A percentile compares a stretch with the other conserved stretches of the same genome.
Evolutionary conservation across 192 early-diverging fungal species (phyloP).

Genomic region (Radiomyces spectabilis): DNA sequence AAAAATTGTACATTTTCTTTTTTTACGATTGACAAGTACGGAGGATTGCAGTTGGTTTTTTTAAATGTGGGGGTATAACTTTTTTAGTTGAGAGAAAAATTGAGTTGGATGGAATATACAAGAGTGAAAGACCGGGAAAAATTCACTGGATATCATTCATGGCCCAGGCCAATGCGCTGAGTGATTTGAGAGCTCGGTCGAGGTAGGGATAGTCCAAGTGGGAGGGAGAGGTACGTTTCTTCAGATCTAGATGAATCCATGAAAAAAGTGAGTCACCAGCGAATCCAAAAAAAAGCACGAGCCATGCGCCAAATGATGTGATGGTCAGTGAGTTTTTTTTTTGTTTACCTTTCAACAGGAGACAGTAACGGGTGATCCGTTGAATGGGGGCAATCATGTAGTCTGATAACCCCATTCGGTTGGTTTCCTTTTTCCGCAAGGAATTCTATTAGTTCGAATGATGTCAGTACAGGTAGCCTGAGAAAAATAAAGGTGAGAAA

Average conservation of each 20-base stretch:
- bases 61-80: too few species aligned
- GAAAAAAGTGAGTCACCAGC: background rate
- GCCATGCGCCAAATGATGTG: too few species aligned
- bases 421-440: conserved; percentile 40
- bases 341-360: conserved; percentile 49
- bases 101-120: too few species aligned
- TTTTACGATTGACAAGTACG: too few species aligned
- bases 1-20: too few species aligned
- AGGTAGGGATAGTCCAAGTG: conserved; percentile 19
- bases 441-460: conserved; percentile 26
- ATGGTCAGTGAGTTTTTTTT: background rate
- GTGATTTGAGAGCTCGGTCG: conserved; percentile 17
- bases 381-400: conserved; percentile 76
- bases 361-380: conserved; percentile 69
- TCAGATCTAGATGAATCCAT: conserved; percentile 22
- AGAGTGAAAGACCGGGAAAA: too few species aligned
- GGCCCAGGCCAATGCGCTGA: conserved; percentile 21
- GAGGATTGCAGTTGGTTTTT: too few species aligned
- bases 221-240: conserved; percentile 17
- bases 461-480: background rate
- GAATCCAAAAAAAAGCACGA: background rate
- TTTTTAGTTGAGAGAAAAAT: too few species aligned
- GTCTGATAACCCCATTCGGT: conserved; percentile 59
- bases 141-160: too few species aligned
- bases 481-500: background rate